phyloP scores from a whole-genome alignment of 2,329 filamentous ascomycete species.

The Hypoxylon sp. region DNA sequence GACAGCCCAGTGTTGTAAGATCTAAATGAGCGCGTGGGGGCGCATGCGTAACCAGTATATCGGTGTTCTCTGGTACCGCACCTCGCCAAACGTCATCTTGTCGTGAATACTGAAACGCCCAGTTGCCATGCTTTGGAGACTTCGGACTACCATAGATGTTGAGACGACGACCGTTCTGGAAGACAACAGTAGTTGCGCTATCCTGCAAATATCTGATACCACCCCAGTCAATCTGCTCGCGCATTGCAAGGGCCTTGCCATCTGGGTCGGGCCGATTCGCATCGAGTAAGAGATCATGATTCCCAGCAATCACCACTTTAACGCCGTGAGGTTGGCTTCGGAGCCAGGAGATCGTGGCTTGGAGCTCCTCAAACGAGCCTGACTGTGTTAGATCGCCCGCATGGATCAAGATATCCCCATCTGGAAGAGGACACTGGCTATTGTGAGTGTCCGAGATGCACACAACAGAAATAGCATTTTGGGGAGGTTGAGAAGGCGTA shows the following conservation, averaged over 20 bases:
- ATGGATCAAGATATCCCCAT: constrained; percentile 61
- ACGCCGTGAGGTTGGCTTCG: constrained; percentile 54
- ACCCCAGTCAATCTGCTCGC: constrained; percentile 51
- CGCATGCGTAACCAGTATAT: constrained; percentile 57
- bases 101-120: constrained; percentile 58
- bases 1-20: constrained; percentile 51
- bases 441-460: constrained; percentile 63
- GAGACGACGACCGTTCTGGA: constrained; percentile 50
- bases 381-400: constrained; percentile 62
- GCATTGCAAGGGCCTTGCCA: constrained; percentile 28
- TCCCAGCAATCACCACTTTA: constrained; percentile 62
- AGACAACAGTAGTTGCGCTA: constrained; percentile 44
- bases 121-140: constrained; percentile 53
- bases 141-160: constrained; percentile 54
- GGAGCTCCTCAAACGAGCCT: constrained; percentile 57
- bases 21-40: constrained; percentile 56
- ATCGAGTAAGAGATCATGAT: constrained; percentile 58
- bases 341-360: constrained; percentile 58
- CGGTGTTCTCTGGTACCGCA: constrained; percentile 43
- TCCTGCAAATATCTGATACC: constrained; percentile 53
- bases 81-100: constrained; percentile 45
- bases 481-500: neutral
- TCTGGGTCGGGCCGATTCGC: constrained; percentile 40
- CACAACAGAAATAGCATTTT: constrained; percentile 45
- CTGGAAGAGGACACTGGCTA: constrained; percentile 53